Conservation (phyloP, 164 flowering plant species). For the Umbilicus rupestris region DNA sequence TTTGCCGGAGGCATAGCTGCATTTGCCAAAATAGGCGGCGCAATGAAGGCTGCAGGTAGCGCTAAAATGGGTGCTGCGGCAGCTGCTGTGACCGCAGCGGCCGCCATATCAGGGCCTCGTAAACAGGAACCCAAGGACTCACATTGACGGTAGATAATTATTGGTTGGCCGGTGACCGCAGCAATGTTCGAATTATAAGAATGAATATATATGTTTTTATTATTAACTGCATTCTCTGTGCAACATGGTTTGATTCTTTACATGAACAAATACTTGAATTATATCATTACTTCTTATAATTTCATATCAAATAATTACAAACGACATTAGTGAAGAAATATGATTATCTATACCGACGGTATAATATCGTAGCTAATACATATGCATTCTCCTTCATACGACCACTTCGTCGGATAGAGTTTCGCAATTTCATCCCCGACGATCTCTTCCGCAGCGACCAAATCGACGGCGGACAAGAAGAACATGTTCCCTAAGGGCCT, state of each 20-base stretch:
- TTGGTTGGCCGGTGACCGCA: too few species aligned
- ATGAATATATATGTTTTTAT: too few species aligned
- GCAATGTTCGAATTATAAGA: too few species aligned
- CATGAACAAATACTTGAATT: too few species aligned
- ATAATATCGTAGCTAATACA: neutral
- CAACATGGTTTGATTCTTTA: too few species aligned
- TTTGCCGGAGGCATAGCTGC: conserved; percentile 4
- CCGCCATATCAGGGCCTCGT: neutral
- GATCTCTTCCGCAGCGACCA: neutral
- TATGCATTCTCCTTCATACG: neutral
- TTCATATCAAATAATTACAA: too few species aligned
- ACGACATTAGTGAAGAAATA: too few species aligned
- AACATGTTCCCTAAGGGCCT: conserved; percentile 64
- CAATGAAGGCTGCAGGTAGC: conserved; percentile 4
- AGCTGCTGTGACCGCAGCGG: neutral
- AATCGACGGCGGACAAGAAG: conserved; percentile 25
- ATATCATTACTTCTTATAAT: too few species aligned
- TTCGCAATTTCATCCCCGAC: neutral
- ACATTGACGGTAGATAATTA: too few species aligned
- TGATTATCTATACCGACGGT: too few species aligned
- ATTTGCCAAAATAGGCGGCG: conserved; percentile 1
- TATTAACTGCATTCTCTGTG: too few species aligned
- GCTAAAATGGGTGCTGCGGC: neutral
- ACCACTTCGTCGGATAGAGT: neutral
- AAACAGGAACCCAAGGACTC: neutral